A percentile compares a stretch with the other conserved stretches of the same genome.
These are phyloP conservation scores for Salinomyces thailandicus DNA, from an alignment of 2,329 filamentous ascomycete species.

Conservation along the genomic window DNA sequence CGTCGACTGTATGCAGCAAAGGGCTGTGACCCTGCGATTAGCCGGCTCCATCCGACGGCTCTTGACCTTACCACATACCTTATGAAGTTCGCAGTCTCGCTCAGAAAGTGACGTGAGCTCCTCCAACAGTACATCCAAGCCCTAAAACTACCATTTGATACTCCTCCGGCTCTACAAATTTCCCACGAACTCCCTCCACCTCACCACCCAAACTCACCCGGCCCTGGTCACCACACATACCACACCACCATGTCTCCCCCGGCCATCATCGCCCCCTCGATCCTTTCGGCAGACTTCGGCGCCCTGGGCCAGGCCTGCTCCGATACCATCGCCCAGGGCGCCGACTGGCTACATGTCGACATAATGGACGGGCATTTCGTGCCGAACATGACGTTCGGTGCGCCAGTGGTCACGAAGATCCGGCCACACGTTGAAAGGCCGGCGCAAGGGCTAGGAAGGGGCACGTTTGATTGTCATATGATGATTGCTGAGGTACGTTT, in stretches of 20 bases:
- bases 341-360: constrained; percentile 91
- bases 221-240: too few relatives aligned
- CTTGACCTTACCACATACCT: too few relatives aligned
- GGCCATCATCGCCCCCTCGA: constrained; percentile 95
- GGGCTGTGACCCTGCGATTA: too few relatives aligned
- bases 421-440: constrained; percentile 73
- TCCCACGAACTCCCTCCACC: too few relatives aligned
- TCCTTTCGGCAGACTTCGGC: constrained; percentile 92
- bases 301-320: constrained; percentile 77
- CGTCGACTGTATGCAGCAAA: too few relatives aligned
- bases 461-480: constrained; percentile 99
- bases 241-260: constrained; percentile 70
- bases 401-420: constrained; percentile 91
- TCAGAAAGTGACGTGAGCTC: too few relatives aligned
- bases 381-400: constrained; percentile 94
- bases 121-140: too few relatives aligned
- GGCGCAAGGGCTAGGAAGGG: constrained; percentile 57
- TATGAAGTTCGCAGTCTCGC: too few relatives aligned
- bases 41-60: too few relatives aligned
- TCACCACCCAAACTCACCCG: too few relatives aligned
- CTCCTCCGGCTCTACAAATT: too few relatives aligned
- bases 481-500: constrained; percentile 85
- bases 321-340: constrained; percentile 72
- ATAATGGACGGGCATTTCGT: constrained; percentile 99
- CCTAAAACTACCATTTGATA: too few relatives aligned